Evolutionary conservation across 768 basidiomycete genomes (phyloP).

Genomic region (Rubroboletus pulcherrimus): DNA sequence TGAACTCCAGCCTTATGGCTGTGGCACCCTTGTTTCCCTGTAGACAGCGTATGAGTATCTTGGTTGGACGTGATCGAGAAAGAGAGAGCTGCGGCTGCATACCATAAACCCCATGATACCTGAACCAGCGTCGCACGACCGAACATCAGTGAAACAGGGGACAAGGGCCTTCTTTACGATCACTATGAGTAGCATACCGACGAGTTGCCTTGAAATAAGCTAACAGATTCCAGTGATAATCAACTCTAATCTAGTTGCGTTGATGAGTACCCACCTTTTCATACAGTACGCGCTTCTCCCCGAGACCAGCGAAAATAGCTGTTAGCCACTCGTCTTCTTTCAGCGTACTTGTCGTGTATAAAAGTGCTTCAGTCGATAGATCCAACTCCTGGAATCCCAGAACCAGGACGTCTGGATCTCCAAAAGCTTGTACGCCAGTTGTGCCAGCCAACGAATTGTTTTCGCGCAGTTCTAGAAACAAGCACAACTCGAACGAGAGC

Average conservation of each 20-base stretch:
- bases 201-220: conserved; percentile 75
- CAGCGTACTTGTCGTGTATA: conserved; percentile 61
- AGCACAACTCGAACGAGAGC: not conserved
- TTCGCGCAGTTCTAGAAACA: conserved; percentile 9
- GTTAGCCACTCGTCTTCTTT: conserved; percentile 69
- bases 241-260: not conserved
- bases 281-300: conserved; percentile 58
- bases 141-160: conserved; percentile 51
- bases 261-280: conserved; percentile 49
- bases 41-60: not conserved
- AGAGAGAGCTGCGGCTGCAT: conserved; percentile 1
- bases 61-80: not conserved
- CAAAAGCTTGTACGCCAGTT: conserved; percentile 20
- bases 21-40: conserved; percentile 85
- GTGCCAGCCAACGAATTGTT: not conserved
- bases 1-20: conserved; percentile 59
- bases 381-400: conserved; percentile 81
- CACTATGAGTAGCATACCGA: conserved; percentile 75
- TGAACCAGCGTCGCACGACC: conserved; percentile 53
- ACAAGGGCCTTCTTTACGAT: conserved; percentile 55
- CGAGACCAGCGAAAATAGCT: conserved; percentile 67
- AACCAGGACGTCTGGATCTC: conserved; percentile 66
- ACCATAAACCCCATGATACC: conserved; percentile 83
- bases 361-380: conserved; percentile 69
- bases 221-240: conserved; percentile 23